Evolutionary conservation across 1,284 basidiomycete genomes (phyloP).

Genomic region (Fomitopsis schrenkii): DNA sequence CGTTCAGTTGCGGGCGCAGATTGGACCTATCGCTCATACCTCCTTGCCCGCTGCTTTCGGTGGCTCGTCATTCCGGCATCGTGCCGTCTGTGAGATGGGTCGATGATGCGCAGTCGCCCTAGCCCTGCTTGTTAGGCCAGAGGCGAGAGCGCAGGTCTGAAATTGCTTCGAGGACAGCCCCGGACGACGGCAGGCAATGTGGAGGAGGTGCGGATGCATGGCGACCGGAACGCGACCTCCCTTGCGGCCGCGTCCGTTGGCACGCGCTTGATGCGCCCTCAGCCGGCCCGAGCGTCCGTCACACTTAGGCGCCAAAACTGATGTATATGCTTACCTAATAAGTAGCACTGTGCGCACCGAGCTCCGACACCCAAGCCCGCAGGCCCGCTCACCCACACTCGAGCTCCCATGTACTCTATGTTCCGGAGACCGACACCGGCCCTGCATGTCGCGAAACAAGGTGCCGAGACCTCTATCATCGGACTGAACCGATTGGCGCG

Average conservation of each 20-base stretch:
- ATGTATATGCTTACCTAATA: no score
- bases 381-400: no score
- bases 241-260: background rate
- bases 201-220: background rate
- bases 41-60: background rate
- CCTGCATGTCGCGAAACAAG: no score
- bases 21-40: background rate
- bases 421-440: no score
- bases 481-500: no score
- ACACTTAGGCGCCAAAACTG: no score
- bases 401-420: no score
- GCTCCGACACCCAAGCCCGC: no score
- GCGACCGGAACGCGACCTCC: background rate
- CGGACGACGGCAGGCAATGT: background rate
- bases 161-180: background rate
- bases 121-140: background rate
- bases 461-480: no score
- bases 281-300: no score
- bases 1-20: background rate
- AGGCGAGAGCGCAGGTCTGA: background rate
- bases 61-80: conserved; percentile 3
- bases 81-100: conserved; percentile 7
- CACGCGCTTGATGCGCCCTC: background rate
- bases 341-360: no score
- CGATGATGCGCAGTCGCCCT: background rate